phyloP scores from a whole-genome alignment of 768 basidiomycete genomes.

The Kwoniella pini region DNA sequence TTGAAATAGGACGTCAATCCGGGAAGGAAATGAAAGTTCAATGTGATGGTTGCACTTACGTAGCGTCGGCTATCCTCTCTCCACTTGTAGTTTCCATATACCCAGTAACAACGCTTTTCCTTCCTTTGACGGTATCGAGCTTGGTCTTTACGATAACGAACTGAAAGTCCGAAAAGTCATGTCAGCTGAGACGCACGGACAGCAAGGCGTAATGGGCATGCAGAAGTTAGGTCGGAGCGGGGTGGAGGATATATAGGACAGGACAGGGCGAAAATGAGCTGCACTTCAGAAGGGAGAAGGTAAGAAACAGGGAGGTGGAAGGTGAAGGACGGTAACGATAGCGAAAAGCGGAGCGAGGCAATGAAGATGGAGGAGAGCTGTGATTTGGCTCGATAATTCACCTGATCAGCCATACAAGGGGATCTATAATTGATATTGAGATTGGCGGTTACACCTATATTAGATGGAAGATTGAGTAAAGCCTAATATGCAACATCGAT shows the following conservation, averaged over 20 bases:
- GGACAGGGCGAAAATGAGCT: too few relatives aligned
- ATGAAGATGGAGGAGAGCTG: conserved; percentile 11
- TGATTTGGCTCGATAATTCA: conserved; percentile 32
- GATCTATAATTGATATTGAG: conserved; percentile 78
- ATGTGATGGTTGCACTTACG: conserved; percentile 63
- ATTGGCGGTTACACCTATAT: conserved; percentile 89
- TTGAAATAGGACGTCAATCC: not conserved
- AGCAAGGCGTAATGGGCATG: too few relatives aligned
- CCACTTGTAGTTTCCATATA: conserved; percentile 79
- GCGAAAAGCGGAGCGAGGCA: not conserved
- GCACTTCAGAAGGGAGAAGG: too few relatives aligned
- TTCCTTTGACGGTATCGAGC: conserved; percentile 68
- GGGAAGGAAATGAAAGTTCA: not conserved
- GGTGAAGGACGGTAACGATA: not conserved
- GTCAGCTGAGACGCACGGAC: too few relatives aligned
- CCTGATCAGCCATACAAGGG: conserved; percentile 87
- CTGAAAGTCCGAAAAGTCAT: conserved; percentile 59
- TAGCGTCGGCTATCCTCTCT: conserved; percentile 75
- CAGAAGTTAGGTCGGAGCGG: too few relatives aligned
- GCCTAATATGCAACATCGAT: too few relatives aligned
- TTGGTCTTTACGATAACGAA: conserved; percentile 78
- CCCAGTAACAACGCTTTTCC: conserved; percentile 73
- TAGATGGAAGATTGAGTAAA: conserved; percentile 77
- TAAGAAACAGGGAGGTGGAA: too few relatives aligned
- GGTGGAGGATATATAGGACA: too few relatives aligned